Evolutionary conservation across 2,329 filamentous ascomycete species (phyloP).

Genomic region (Clarireedia paspali): DNA sequence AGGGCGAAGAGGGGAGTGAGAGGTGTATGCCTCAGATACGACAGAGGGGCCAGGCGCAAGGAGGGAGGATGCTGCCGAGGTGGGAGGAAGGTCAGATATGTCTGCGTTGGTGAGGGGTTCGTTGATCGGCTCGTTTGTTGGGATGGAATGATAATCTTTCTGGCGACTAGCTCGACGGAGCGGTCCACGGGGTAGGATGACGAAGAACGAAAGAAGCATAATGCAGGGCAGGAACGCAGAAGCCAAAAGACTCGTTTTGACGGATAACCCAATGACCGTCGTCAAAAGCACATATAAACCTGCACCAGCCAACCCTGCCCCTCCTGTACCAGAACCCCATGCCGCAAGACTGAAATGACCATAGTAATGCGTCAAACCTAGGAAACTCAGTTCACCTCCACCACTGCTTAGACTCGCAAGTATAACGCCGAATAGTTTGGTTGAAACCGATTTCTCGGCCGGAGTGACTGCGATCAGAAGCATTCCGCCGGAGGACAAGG

Average conservation of each 20-base stretch:
- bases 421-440: conserved; percentile 76
- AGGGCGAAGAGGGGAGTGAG: conserved; percentile 16
- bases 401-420: conserved; percentile 81
- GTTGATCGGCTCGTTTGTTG: conserved; percentile 30
- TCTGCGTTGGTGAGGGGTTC: conserved; percentile 2
- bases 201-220: conserved; percentile 83
- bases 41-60: conserved; percentile 29
- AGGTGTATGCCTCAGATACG: conserved; percentile 35
- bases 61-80: conserved; percentile 40
- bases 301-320: conserved; percentile 78
- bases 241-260: conserved; percentile 65
- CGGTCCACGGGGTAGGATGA: conserved; percentile 63
- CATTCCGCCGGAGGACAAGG: conserved; percentile 78
- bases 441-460: conserved; percentile 52
- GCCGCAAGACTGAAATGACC: conserved; percentile 78
- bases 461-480: conserved; percentile 78
- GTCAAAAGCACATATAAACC: conserved; percentile 84
- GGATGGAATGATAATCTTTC: conserved; percentile 44
- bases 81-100: conserved; percentile 29
- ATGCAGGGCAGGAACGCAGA: conserved; percentile 72
- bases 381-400: conserved; percentile 81
- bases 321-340: conserved; percentile 90
- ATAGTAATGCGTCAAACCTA: conserved; percentile 90
- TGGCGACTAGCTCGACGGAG: conserved; percentile 41
- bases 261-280: conserved; percentile 67